These are phyloP conservation scores for Suhomyces wounanorum DNA, from an alignment of 1,139 yeast genomes.

Conservation along the genomic window DNA sequence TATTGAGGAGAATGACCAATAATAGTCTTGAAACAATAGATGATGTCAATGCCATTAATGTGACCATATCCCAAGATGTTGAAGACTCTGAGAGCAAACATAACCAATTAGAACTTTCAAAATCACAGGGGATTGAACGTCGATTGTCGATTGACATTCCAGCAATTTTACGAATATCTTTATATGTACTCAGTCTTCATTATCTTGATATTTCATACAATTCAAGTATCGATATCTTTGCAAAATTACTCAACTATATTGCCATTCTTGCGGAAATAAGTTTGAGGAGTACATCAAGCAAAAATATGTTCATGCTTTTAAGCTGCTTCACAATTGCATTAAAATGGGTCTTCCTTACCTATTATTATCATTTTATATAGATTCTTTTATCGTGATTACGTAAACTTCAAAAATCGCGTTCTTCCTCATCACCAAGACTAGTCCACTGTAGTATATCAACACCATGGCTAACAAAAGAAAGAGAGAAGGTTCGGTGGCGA, in stretches of 20 bases:
- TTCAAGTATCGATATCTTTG: not conserved
- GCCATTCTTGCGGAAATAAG: not conserved
- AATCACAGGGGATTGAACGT: not conserved
- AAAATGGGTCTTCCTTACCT: not conserved
- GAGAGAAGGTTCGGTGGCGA: slow-evolving; percentile 21
- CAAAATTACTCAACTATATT: not conserved
- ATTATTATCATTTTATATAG: not conserved
- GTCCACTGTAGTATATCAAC: not conserved
- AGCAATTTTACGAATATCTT: not conserved
- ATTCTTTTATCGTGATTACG: not conserved
- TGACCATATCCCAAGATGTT: not conserved
- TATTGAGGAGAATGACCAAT: not conserved
- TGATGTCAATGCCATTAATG: slow-evolving; percentile 3
- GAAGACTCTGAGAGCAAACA: not conserved
- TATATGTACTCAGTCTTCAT: not conserved
- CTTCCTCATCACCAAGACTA: slow-evolving; percentile 1
- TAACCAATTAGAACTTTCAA: not conserved
- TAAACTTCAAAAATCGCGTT: not conserved
- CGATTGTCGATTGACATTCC: not conserved
- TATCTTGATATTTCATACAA: not conserved
- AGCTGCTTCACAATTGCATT: not conserved
- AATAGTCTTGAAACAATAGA: slow-evolving; percentile 4
- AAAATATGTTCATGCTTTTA: not conserved
- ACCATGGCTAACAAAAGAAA: slow-evolving; percentile 21
- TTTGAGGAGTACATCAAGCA: not conserved